Evolutionary conservation across 805 yeast genomes (phyloP).

Genomic region (Saccharomycopsis fermentans): DNA sequence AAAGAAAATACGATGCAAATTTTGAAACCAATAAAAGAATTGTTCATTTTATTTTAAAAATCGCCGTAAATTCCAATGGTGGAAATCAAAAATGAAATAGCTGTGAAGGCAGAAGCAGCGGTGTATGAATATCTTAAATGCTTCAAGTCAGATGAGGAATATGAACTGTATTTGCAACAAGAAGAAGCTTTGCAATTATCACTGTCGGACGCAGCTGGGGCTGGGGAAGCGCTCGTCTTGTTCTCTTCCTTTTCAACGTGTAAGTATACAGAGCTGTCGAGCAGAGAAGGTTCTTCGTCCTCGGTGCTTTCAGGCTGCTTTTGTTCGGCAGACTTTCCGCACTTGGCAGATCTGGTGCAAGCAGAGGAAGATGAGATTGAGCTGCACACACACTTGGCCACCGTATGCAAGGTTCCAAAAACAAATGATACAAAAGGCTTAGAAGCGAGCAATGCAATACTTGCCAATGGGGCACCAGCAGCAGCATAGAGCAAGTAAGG

Average conservation of each 20-base stretch:
- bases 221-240: slow-evolving; percentile 19
- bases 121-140: slow-evolving; percentile 30
- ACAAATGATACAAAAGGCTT: slow-evolving; percentile 21
- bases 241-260: slow-evolving; percentile 26
- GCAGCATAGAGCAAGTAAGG: slow-evolving; percentile 65
- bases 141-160: slow-evolving; percentile 26
- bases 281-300: slow-evolving; percentile 30
- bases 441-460: slow-evolving; percentile 22
- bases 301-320: slow-evolving; percentile 21
- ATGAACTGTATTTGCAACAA: slow-evolving; percentile 34
- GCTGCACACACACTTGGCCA: not conserved
- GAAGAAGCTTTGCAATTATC: slow-evolving; percentile 21
- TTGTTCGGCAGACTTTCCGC: slow-evolving; percentile 7
- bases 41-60: slow-evolving; percentile 11
- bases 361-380: not conserved
- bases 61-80: slow-evolving; percentile 53
- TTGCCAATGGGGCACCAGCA: slow-evolving; percentile 39
- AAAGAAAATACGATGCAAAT: not conserved
- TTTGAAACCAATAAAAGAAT: not conserved
- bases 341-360: slow-evolving; percentile 2
- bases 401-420: not conserved
- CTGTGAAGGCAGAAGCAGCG: slow-evolving; percentile 33
- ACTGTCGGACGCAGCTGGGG: slow-evolving; percentile 5
- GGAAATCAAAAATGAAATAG: slow-evolving; percentile 38
- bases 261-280: slow-evolving; percentile 37